Conservation (phyloP, 164 flowering plant genomes). For the Santalum album region DNA sequence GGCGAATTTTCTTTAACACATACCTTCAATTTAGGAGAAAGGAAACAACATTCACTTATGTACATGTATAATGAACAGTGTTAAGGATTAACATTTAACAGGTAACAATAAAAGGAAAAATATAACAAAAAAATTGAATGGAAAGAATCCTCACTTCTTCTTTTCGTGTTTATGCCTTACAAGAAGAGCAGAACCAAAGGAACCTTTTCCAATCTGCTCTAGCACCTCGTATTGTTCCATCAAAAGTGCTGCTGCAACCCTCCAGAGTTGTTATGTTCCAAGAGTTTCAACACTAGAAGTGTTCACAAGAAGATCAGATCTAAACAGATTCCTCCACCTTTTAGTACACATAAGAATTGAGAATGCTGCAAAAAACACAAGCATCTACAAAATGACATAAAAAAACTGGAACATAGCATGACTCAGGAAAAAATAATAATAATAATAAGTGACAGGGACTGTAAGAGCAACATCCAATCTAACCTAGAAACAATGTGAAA, state of each 20-base stretch:
- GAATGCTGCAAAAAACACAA: too few relatives aligned
- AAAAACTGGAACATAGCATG: too few relatives aligned
- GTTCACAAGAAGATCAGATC: too few relatives aligned
- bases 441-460: too few relatives aligned
- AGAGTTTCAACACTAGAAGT: too few relatives aligned
- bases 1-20: constrained; percentile 95
- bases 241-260: background rate
- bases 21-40: constrained; percentile 38
- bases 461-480: too few relatives aligned
- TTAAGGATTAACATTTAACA: background rate
- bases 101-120: background rate
- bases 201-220: constrained; percentile 97
- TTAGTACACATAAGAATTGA: too few relatives aligned
- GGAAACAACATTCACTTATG: background rate
- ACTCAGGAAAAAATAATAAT: too few relatives aligned
- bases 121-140: background rate
- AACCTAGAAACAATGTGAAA: too few relatives aligned
- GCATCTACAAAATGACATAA: too few relatives aligned
- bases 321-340: too few relatives aligned
- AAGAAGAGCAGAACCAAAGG: constrained; percentile 96
- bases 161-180: constrained; percentile 87
- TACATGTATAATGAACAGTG: background rate
- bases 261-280: background rate
- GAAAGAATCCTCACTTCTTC: constrained; percentile 57
- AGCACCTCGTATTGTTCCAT: constrained; percentile 95